Conservation (phyloP, 495 filamentous ascomycete genomes). For the Rhypophila decipiens region DNA sequence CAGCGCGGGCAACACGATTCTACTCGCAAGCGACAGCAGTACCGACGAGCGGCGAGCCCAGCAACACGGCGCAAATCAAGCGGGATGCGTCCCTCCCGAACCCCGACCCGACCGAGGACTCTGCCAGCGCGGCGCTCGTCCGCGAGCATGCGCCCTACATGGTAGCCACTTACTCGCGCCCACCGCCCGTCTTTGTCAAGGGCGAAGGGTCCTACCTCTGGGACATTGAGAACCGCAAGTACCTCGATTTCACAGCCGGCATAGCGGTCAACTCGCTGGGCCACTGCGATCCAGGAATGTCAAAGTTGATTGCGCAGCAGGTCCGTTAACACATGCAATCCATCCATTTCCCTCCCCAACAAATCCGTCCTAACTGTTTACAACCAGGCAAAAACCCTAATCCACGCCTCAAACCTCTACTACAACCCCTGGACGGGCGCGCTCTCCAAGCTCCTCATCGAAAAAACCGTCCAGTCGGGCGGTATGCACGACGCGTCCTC, state of each 20-base stretch:
- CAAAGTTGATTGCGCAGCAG: constrained; percentile 65
- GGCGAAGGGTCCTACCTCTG: constrained; percentile 81
- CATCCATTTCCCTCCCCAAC: not conserved
- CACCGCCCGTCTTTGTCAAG: constrained; percentile 81
- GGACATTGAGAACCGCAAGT: constrained; percentile 82
- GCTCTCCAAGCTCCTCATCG: constrained; percentile 77
- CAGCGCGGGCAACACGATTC: constrained; percentile 22
- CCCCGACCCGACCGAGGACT: constrained; percentile 73
- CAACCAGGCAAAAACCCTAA: constrained; percentile 61
- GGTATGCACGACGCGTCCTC: constrained; percentile 74
- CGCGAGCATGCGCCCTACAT: constrained; percentile 72
- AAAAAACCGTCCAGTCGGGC: constrained; percentile 65
- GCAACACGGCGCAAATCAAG: constrained; percentile 31
- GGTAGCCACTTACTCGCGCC: constrained; percentile 91
- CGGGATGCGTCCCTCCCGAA: constrained; percentile 61
- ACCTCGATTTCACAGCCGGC: constrained; percentile 90
- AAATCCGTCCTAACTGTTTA: constrained; percentile 2
- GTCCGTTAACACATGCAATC: constrained; percentile 31
- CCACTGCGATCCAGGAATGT: constrained; percentile 71
- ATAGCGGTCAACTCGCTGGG: constrained; percentile 94
- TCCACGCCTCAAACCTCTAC: constrained; percentile 93
- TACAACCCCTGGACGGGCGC: constrained; percentile 90
- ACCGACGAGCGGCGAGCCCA: constrained; percentile 17
- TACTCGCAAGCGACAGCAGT: constrained; percentile 21
- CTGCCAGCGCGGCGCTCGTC: constrained; percentile 66